Base-by-base conservation (phyloP, 495 filamentous ascomycete genomes). In the Talaromyces thailandensis region DNA sequence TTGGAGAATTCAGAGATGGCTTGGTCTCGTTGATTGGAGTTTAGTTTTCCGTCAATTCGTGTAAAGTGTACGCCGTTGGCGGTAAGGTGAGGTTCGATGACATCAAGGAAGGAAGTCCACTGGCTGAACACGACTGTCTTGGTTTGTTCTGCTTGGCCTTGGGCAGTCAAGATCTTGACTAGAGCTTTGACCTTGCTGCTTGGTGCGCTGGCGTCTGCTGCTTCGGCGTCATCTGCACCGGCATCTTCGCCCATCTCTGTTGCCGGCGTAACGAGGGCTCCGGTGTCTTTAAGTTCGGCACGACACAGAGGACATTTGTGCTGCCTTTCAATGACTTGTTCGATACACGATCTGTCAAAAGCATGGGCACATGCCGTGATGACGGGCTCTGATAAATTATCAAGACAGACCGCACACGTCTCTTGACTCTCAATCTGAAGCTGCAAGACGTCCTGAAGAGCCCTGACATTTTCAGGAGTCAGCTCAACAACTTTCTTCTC, bases 101-200 rank as follows among this genome's bases (percentile, higher is more conserved):
- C 81, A 55, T 89, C 81, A 2, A 98, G 80, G 77, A 96, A 96
- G 4, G 84, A 87, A 0, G 93, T 96, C 93, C 93, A 98, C 69
- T 96, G 92, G 11, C 87, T 91, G 77, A 98, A 98, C 35, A 96
- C 82, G 58, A 98, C 85, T 3, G 91, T 89, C 70, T 97, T 97
- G 45, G 84, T 91, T 7, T 76, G 79, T 0, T 84, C 75, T 18
- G 88, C 86, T 64, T 84, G 83, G 9, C 86, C 81, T 48, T 86
- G 85, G 1, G 89, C 90, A 12, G 82, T 85, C 6, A 96, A 75
- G 62, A 97, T 92, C 61, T 86, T 84, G 67, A 95, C 76, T 0
- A 96, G 77, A 5, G 89, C 87, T 66, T 93, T 88, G 53, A 93
- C 89, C 72, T 97, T 97, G 67, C 88, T 91, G 69, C 88, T 91